Percentiles rank a stretch among this genome's conserved stretches.
Evolutionary conservation across 2,329 filamentous ascomycete species (phyloP).

Genomic region (Apiospora kogelbergensis): DNA sequence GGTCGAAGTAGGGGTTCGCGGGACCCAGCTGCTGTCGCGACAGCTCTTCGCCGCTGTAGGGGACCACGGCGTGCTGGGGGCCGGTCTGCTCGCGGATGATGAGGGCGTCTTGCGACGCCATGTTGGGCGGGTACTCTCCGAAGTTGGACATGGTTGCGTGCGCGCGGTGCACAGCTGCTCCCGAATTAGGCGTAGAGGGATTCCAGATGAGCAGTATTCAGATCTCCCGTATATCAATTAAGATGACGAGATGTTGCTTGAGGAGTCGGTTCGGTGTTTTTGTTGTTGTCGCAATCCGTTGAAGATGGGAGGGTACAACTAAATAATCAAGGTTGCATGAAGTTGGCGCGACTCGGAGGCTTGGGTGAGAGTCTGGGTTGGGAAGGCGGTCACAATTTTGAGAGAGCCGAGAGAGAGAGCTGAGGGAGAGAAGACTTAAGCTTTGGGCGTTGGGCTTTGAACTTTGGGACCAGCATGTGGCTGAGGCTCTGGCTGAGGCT

Average conservation of each 20-base stretch:
- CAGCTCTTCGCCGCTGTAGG: constrained; percentile 72
- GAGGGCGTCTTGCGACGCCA: constrained; percentile 64
- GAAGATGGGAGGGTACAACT: background rate
- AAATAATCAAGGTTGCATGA: background rate
- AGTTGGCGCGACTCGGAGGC: background rate
- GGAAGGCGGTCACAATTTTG: constrained; percentile 1
- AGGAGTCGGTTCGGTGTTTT: background rate
- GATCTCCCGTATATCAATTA: background rate
- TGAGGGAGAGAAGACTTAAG: background rate
- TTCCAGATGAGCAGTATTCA: background rate
- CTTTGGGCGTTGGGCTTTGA: background rate
- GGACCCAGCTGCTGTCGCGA: constrained; percentile 67
- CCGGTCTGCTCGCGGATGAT: constrained; percentile 56
- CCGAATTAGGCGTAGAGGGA: background rate
- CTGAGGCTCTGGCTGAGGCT: background rate
- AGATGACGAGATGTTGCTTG: background rate
- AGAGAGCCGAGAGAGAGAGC: background rate
- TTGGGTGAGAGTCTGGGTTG: background rate
- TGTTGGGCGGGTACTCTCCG: constrained; percentile 64
- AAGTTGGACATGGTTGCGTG: constrained; percentile 55
- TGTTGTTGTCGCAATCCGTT: background rate
- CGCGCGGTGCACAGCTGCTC: background rate
- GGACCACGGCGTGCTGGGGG: constrained; percentile 60
- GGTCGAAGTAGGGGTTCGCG: constrained; percentile 71
- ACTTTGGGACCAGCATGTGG: background rate